Base-by-base conservation (phyloP, 2,329 filamentous ascomycete genomes). In the Lasiodiplodia theobromae region DNA sequence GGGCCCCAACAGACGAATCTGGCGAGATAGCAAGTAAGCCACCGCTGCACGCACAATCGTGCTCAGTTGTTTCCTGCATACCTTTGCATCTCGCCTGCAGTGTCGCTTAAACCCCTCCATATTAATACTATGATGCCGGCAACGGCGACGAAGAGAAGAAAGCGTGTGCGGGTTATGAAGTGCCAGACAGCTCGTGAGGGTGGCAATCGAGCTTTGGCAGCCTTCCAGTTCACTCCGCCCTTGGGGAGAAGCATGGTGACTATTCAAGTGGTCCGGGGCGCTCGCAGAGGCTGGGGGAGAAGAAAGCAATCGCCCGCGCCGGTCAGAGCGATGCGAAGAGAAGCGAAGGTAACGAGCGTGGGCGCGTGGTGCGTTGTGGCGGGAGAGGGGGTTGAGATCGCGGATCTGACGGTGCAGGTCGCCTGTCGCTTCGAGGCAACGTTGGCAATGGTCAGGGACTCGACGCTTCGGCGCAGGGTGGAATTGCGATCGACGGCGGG, bases 1-100 rank as follows among this genome's bases (percentile, higher is more conserved):
- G 96, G 95, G 14, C 96, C 96, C 87, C 94, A 98, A 85, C 96
- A 99, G 83, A 97, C 97, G 82, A 97, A 97, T 82, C 95, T 98
- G 77, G 71, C 71, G 16, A 16, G 40, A 44, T 18, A 47, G 38
- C 14, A n/a, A 3, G 28, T 18, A 4, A 47, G 52, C 53, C 23
- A n/a, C 12, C 6, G 65, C 51, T 44, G 57, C 53, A 14, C 11
- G n/a, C n/a, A 25, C 6, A 11, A 16, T 8, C 4, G 47, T 14
- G n/a, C n/a, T 16, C 38, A 7, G 7, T 23, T 51, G 12, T 3
- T 58, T 40, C 51, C 51, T 40, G 57, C 86, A 75, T 86, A 97
- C 95, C 90, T 96, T 85, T 97, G 93, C 89, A 97, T 93, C 77
- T 97, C 93, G 54, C 89, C 89, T 47, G 93, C 92, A 11, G 92